Evolutionary conservation across 768 basidiomycete genomes (phyloP), one percentile per base, ranked within the genome.

Genomic region (Pleurotus giganteus): DNA sequence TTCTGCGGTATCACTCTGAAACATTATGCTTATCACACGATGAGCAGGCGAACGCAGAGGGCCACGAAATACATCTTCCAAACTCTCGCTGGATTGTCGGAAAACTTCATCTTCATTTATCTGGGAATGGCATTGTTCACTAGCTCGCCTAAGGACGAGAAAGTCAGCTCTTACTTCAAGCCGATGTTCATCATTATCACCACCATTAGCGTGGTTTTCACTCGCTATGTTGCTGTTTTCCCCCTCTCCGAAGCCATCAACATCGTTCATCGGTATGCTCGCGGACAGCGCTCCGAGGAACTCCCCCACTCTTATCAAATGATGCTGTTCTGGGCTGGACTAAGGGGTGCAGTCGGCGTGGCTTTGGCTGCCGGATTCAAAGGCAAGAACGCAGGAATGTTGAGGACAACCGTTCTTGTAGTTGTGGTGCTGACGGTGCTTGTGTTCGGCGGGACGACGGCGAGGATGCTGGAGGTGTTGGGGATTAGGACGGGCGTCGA

Each of bases 81-180:
- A 7, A 91, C 90, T 0, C 86, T 98, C 47, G 94, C 97, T 0
- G 90, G 94, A 65, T 83, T 99, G 26, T 91, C 91, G 24, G 97
- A 99, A 74, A 98, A 98, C 69, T 99, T 98, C 69, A 98, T 99
- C 70, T 99, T 99, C 75, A 93, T 99, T 66, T 98, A 98, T 71
- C 90, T 99, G 58, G 96, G 97, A 36, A 81, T 99, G 61, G 89
- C 91, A 37, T 81, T 99, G n/a, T 99, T 99, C 78, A 98, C 95
- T 2, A 84, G 81, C 54, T 80, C 89, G 2, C 91, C 93, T 24
- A 83, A 85, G 6, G 78, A 86, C 4, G 86, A 89, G 63, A 83
- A 83, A 11, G 88, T 90, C 54, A 86, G 82, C 47, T 86, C 76
- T 66, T 94, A 95, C 63, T 88, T 97, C 69, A 98, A 98, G 68